A percentile compares a stretch with the other conserved stretches of the same genome.
Evolutionary conservation across 1,139 yeast species (phyloP).

Genomic region (Suhomyces guaymorum): DNA sequence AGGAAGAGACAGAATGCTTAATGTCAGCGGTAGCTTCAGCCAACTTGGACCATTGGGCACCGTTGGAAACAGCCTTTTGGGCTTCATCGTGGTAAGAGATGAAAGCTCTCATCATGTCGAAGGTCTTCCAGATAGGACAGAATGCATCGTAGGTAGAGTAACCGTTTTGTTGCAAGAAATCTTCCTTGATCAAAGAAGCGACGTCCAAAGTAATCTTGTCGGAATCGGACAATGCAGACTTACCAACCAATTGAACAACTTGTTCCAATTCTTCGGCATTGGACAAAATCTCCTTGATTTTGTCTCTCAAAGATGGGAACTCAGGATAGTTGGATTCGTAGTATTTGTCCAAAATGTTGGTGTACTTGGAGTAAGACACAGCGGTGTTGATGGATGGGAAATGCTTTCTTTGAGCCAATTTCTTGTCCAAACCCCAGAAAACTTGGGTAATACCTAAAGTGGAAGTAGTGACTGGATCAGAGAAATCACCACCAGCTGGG

Average conservation of each 20-base stretch:
- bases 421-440: conserved; percentile 99
- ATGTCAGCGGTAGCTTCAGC: conserved; percentile 86
- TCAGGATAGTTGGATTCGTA: conserved; percentile 88
- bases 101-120: conserved; percentile 95
- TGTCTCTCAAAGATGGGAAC: conserved; percentile 85
- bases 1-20: conserved; percentile 89
- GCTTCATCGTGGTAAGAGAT: conserved; percentile 94
- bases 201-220: conserved; percentile 97
- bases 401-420: conserved; percentile 98
- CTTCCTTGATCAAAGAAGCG: conserved; percentile 88
- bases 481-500: conserved; percentile 99
- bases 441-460: conserved; percentile 99
- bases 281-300: conserved; percentile 89
- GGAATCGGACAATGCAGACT: conserved; percentile 92
- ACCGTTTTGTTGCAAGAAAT: conserved; percentile 98
- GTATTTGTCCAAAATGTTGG: conserved; percentile 79
- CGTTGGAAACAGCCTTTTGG: conserved; percentile 91
- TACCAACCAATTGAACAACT: conserved; percentile 98
- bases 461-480: conserved; percentile 98
- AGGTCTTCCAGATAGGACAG: conserved; percentile 99
- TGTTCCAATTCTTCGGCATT: conserved; percentile 98
- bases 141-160: conserved; percentile 96
- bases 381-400: conserved; percentile 98
- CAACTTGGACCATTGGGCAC: conserved; percentile 92
- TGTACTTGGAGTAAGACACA: conserved; percentile 94